phyloP scores from a whole-genome alignment of 257 asterid species.

The Solanum pimpinellifolium region DNA sequence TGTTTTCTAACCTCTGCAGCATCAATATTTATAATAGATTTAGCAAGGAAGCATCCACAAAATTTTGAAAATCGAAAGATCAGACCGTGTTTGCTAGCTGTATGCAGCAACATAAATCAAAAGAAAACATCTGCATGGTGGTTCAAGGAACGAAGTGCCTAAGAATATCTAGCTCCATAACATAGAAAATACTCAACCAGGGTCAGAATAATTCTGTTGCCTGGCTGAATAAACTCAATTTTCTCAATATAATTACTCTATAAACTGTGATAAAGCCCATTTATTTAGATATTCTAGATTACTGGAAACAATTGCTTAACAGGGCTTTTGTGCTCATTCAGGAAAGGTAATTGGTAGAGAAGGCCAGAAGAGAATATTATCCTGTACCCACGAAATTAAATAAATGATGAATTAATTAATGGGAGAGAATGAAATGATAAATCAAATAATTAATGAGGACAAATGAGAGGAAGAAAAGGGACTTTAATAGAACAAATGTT shows the following conservation, averaged over 20 bases:
- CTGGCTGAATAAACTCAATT: background rate
- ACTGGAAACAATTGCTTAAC: background rate
- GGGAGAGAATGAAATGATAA: background rate
- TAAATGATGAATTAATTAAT: background rate
- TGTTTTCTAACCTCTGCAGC: constrained; percentile 77
- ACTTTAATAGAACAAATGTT: background rate
- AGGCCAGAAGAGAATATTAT: background rate
- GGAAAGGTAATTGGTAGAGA: background rate
- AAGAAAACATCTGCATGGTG: background rate
- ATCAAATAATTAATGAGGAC: background rate
- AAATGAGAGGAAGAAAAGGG: background rate
- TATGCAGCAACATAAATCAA: background rate
- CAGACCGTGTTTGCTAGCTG: background rate
- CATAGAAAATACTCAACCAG: background rate
- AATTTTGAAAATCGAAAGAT: background rate
- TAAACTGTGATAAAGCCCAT: background rate
- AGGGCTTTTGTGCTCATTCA: background rate
- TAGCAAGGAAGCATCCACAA: background rate
- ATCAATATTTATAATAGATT: background rate
- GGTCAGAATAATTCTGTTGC: background rate
- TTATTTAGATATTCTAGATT: background rate
- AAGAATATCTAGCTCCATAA: background rate
- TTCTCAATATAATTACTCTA: background rate
- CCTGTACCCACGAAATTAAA: background rate
- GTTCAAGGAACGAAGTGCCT: background rate